A percentile compares a stretch with the other conserved stretches of the same genome.
These are phyloP conservation scores for Diplogelasinospora grovesii DNA, from an alignment of 495 filamentous ascomycete genomes.

Conservation along the genomic window DNA sequence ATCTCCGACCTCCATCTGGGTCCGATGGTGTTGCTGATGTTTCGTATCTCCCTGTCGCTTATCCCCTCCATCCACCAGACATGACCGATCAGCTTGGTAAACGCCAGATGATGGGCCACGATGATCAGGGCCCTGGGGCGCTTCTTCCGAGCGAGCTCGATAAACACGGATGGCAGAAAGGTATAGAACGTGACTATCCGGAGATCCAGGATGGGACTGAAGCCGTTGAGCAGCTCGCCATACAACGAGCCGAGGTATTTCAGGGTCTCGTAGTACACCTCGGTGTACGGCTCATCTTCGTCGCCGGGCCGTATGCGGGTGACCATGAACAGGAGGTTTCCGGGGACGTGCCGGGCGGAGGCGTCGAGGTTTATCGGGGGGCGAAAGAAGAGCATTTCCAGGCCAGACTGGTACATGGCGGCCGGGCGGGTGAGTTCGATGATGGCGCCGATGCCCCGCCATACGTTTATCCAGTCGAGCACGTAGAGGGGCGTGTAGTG, in stretches of 20 bases:
- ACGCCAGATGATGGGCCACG: slow-evolving; percentile 39
- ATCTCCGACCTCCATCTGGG: slow-evolving; percentile 28
- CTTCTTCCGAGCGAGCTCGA: slow-evolving; percentile 41
- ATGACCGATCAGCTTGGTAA: slow-evolving; percentile 28
- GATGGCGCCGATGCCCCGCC: slow-evolving; percentile 39
- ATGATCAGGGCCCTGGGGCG: slow-evolving; percentile 50
- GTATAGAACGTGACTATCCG: slow-evolving; percentile 39
- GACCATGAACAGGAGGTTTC: slow-evolving; percentile 39
- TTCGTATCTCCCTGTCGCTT: slow-evolving; percentile 28
- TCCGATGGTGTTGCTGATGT: slow-evolving; percentile 32
- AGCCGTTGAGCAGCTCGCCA: slow-evolving; percentile 28
- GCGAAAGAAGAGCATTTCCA: slow-evolving; percentile 31
- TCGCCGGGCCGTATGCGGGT: slow-evolving; percentile 24
- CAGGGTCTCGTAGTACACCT: slow-evolving; percentile 31
- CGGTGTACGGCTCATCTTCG: slow-evolving; percentile 26
- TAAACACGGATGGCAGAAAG: slow-evolving; percentile 44
- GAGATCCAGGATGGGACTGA: slow-evolving; percentile 28
- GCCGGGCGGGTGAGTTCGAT: slow-evolving; percentile 23
- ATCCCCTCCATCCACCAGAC: slow-evolving; percentile 44
- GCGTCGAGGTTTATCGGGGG: slow-evolving; percentile 32
- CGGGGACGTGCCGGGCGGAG: slow-evolving; percentile 28
- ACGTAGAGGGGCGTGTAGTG: slow-evolving; percentile 31
- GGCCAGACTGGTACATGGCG: slow-evolving; percentile 22
- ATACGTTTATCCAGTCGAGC: slow-evolving; percentile 42
- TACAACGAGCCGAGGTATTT: slow-evolving; percentile 40